Evolutionary conservation across 1,284 basidiomycete species (phyloP).

Genomic region (Austropuccinia psidii): DNA sequence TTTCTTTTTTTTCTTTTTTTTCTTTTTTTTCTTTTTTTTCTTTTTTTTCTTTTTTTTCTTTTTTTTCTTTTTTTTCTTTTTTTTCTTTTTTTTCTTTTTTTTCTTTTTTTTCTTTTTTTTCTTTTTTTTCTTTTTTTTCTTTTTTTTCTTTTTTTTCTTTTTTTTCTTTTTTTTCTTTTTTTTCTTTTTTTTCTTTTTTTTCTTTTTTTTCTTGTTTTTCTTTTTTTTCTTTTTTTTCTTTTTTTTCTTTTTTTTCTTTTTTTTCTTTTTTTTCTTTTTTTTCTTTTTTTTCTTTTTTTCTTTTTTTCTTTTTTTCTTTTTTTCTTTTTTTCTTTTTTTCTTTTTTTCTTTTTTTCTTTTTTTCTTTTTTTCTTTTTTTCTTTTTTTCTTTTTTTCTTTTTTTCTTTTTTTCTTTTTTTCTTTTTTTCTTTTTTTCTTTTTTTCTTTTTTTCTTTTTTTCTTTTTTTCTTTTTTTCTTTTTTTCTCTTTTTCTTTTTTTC

Average conservation of each 20-base stretch:
- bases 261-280: background rate
- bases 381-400: background rate
- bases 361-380: background rate
- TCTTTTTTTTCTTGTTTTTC: background rate
- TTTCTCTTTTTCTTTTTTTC: background rate
- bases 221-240: background rate
- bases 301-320: background rate
- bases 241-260: background rate
- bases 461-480: background rate
- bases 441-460: background rate
- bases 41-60: background rate
- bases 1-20: background rate
- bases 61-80: constrained; percentile 21
- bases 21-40: background rate
- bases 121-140: constrained; percentile 25
- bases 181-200: background rate
- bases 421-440: background rate
- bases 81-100: background rate
- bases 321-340: background rate
- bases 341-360: background rate
- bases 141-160: constrained; percentile 5
- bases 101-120: background rate
- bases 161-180: background rate
- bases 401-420: background rate
- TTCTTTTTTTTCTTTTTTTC: background rate